Evolutionary conservation across 345 rosid species (phyloP).

Genomic region (Camelina neglecta): DNA sequence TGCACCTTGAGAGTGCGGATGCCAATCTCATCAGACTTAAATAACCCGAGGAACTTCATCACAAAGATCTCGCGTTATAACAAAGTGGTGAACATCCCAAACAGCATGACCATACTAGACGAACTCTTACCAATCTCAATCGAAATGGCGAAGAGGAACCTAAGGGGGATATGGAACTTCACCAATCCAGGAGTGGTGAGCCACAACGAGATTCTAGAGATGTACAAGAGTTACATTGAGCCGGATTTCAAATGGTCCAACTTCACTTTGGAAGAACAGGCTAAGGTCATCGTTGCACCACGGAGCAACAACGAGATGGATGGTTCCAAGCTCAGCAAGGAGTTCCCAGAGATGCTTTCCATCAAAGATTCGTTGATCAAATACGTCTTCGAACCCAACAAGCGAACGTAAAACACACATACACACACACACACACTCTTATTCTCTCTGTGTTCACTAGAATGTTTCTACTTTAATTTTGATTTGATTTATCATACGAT

Average conservation of each 20-base stretch:
- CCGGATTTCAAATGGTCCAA: slow-evolving; percentile 68
- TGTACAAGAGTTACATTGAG: slow-evolving; percentile 85
- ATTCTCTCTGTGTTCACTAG: slow-evolving; percentile 26
- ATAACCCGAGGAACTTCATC: slow-evolving; percentile 89
- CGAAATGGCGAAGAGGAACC: slow-evolving; percentile 91
- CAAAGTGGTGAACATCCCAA: slow-evolving; percentile 92
- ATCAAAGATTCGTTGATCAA: slow-evolving; percentile 83
- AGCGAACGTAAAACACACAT: slow-evolving; percentile 48
- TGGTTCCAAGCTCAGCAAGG: slow-evolving; percentile 78
- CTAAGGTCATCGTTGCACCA: slow-evolving; percentile 88
- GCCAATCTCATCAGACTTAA: slow-evolving; percentile 93
- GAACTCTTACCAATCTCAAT: slow-evolving; percentile 84
- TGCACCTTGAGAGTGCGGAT: slow-evolving; percentile 92
- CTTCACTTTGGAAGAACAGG: slow-evolving; percentile 88
- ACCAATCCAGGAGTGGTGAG: slow-evolving; percentile 92
- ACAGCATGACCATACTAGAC: slow-evolving; percentile 91
- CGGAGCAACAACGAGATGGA: slow-evolving; percentile 95
- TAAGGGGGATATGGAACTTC: slow-evolving; percentile 90
- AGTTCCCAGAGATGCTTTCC: slow-evolving; percentile 81
- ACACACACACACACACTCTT: slow-evolving; percentile 5
- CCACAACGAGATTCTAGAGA: slow-evolving; percentile 91
- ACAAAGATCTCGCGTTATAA: slow-evolving; percentile 88
- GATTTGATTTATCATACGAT: slow-evolving; percentile 28
- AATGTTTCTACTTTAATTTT: slow-evolving; percentile 28
- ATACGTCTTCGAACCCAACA: slow-evolving; percentile 79